Evolutionary conservation across 2,329 filamentous ascomycete species (phyloP).

Genomic region (Coniochaeta sp.): DNA sequence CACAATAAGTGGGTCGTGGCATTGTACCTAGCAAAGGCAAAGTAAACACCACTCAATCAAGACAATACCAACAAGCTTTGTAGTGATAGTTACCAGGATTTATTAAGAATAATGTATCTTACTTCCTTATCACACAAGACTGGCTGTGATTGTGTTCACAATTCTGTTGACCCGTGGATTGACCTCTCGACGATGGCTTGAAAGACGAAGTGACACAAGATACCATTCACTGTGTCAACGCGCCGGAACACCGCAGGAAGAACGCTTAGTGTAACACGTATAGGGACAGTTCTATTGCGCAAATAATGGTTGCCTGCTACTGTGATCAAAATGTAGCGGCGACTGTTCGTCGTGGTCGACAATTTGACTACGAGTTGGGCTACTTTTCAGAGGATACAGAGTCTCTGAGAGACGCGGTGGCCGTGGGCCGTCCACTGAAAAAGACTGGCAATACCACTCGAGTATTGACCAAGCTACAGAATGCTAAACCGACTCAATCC

Average conservation of each 20-base stretch:
- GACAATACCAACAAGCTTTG: background rate
- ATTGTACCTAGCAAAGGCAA: background rate
- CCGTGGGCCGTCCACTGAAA: background rate
- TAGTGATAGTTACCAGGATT: background rate
- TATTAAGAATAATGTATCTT: background rate
- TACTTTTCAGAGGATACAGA: background rate
- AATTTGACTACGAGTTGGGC: background rate
- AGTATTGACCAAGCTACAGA: too few relatives aligned
- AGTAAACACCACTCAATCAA: background rate
- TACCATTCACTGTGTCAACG: background rate
- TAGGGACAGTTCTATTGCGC: background rate
- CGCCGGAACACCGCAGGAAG: background rate
- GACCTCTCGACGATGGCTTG: background rate
- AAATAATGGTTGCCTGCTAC: background rate
- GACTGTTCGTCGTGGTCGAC: background rate
- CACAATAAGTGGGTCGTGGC: background rate
- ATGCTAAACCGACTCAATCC: too few relatives aligned
- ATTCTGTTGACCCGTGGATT: background rate
- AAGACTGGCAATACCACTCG: background rate
- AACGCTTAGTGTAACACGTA: too few relatives aligned
- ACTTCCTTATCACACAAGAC: background rate
- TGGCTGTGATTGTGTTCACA: background rate
- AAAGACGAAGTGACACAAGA: background rate
- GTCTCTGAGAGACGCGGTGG: background rate
- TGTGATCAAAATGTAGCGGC: background rate